Evolutionary conservation across 257 asterid genomes (phyloP).

Genomic region (Mentha longifolia): DNA sequence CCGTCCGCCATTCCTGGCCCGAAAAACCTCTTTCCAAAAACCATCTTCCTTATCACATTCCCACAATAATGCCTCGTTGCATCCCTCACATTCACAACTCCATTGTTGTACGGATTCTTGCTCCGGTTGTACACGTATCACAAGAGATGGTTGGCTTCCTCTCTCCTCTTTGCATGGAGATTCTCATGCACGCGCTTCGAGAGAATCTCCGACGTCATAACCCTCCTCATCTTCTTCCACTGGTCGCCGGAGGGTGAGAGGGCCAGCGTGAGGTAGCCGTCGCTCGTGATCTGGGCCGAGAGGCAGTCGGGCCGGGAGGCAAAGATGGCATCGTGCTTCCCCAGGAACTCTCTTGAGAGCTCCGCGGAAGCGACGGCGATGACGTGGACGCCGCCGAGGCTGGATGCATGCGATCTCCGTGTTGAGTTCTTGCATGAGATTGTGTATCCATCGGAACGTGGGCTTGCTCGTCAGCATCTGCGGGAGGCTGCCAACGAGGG

Average conservation of each 20-base stretch:
- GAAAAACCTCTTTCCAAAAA: conserved; percentile 33
- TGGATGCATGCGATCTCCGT: conserved; percentile 39
- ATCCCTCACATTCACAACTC: conserved; percentile 24
- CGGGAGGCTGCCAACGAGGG: too few species aligned
- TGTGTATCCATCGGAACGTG: too few species aligned
- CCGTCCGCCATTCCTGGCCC: conserved; percentile 39
- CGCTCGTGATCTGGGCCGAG: conserved; percentile 11
- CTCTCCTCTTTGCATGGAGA: conserved; percentile 26
- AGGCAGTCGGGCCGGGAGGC: conserved; percentile 33
- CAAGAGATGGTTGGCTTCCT: conserved; percentile 36
- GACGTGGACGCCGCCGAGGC: conserved; percentile 30
- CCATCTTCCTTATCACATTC: conserved; percentile 23
- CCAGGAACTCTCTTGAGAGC: conserved; percentile 42
- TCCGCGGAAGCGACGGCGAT: conserved; percentile 39
- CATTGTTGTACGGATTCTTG: not conserved
- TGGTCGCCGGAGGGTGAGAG: conserved; percentile 29
- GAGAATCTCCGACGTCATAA: conserved; percentile 30
- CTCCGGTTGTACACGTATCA: conserved; percentile 16
- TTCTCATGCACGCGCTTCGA: conserved; percentile 21
- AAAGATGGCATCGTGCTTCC: conserved; percentile 30
- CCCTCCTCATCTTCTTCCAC: conserved; percentile 41
- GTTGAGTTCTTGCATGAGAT: too few species aligned
- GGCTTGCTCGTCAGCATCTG: too few species aligned
- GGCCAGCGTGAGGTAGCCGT: conserved; percentile 10
- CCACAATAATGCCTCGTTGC: conserved; percentile 34